Percentiles rank a stretch among this genome's conserved stretches.
phyloP scores from a whole-genome alignment of 805 yeast species.

The Nakazawaea anatomiae region DNA sequence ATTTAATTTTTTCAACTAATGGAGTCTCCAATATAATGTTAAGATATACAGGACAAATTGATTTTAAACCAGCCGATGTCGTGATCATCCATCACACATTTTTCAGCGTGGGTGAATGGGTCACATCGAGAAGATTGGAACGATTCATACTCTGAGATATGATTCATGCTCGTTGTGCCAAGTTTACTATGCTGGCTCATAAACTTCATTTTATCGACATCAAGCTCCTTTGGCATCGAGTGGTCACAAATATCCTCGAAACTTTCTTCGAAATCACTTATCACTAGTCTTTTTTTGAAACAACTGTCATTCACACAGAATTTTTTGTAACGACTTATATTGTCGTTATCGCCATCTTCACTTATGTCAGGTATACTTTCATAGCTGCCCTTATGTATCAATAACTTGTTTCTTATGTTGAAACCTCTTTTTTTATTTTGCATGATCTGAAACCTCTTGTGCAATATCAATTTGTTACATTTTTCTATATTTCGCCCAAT shows the following conservation, averaged over 20 bases:
- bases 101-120: background rate
- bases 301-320: background rate
- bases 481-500: conserved; percentile 6
- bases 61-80: conserved; percentile 8
- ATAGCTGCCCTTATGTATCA: background rate
- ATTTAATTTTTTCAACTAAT: too few species aligned
- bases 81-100: background rate
- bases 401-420: background rate
- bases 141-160: background rate
- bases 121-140: background rate
- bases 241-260: too few species aligned
- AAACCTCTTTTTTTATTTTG: background rate
- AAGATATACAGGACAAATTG: background rate
- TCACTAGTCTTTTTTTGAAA: background rate
- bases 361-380: background rate
- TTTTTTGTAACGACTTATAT: background rate
- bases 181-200: too few species aligned
- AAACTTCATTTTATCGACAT: too few species aligned
- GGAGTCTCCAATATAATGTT: too few species aligned
- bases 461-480: background rate
- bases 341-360: background rate
- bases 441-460: background rate
- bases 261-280: background rate
- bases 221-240: too few species aligned
- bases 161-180: background rate